Conservation (phyloP, 179 eudicot genomes). For the Drosera spatulata region DNA sequence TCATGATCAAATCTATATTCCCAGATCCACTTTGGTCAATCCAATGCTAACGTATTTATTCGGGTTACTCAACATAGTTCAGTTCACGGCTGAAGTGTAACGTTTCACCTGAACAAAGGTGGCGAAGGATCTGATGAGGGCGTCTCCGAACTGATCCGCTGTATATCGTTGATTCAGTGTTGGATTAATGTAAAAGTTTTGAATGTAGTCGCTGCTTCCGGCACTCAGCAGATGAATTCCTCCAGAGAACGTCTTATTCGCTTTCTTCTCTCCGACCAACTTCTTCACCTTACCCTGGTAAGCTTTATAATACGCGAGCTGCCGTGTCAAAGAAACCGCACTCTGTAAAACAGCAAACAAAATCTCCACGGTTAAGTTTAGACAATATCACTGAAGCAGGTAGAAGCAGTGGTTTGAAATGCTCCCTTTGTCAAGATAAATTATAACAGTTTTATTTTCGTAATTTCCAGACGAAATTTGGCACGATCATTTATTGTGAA, state of each 20-base stretch:
- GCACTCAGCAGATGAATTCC: constrained; percentile 34
- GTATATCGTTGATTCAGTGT: constrained; percentile 18
- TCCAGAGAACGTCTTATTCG: constrained; percentile 18
- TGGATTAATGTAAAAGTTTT: constrained; percentile 31
- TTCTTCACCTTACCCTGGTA: constrained; percentile 24
- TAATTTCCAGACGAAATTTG: too few relatives aligned
- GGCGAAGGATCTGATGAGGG: constrained; percentile 19
- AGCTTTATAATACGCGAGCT: constrained; percentile 26
- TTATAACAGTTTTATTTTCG: too few relatives aligned
- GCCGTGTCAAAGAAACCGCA: constrained; percentile 26
- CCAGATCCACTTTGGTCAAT: too few relatives aligned
- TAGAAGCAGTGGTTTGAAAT: too few relatives aligned
- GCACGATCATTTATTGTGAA: too few relatives aligned
- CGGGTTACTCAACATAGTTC: too few relatives aligned
- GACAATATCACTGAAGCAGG: too few relatives aligned
- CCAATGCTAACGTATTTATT: too few relatives aligned
- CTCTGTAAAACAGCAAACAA: constrained; percentile 12
- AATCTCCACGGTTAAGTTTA: too few relatives aligned
- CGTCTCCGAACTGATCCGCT: constrained; percentile 26
- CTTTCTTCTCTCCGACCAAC: constrained; percentile 25
- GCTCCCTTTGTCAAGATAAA: too few relatives aligned
- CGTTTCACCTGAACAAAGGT: constrained; percentile 22
- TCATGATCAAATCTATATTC: too few relatives aligned
- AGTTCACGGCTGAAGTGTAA: too few relatives aligned
- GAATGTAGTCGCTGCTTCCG: constrained; percentile 33